Evolutionary conservation across 2,329 filamentous ascomycete genomes (phyloP), one percentile per base, ranked within the genome.

Genomic region (Macrophomina pseudophaseolina): DNA sequence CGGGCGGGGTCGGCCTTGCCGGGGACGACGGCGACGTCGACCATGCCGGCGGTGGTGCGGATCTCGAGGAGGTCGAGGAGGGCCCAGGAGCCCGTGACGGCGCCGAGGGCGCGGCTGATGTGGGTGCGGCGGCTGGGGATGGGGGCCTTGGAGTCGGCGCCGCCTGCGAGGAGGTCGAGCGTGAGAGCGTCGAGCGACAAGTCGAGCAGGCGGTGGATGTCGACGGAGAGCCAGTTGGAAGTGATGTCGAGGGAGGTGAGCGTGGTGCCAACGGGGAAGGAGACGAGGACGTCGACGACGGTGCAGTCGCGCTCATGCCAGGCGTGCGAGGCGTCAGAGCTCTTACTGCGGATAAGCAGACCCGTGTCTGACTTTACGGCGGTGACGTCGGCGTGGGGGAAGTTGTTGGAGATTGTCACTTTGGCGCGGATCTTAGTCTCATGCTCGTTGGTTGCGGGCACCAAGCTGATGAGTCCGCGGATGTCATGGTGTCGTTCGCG

Each of bases 21-120:
- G 1, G 59, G 59, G 0, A 7, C 3, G 4, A 63, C 32, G 12
- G 38, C 44, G 5, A 63, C 16, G 5, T 49, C 35, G 46, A 63
- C 48, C 1, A 32, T 28, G 5, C 59, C 59, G 0, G 59, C 44
- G 18, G 18, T 30, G 7, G 59, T 51, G 9, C 38, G 33, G 59
- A 63, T 63, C 9, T 49, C 44, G 3, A 66, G 64, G 30, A 66
- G 44, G 53, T 66, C 64, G 18, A 66, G 44, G 32, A 65, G 63
- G 0, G 63, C 33, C 14, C 42, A 65, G 5, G 30, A n/a, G 32
- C 64, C 64, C 1, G 12, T 6, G 44, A 59, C 53, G 14, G 64
- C n/a, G 33, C 53, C 53, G 44, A 30, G 40, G 1, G 52, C 44
- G 18, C 42, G 53, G 8, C 18, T 33, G 42, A 66, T 66, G 32